Base-by-base conservation (phyloP, 2,329 filamentous ascomycete species). In the Trichoderma polysporum region DNA sequence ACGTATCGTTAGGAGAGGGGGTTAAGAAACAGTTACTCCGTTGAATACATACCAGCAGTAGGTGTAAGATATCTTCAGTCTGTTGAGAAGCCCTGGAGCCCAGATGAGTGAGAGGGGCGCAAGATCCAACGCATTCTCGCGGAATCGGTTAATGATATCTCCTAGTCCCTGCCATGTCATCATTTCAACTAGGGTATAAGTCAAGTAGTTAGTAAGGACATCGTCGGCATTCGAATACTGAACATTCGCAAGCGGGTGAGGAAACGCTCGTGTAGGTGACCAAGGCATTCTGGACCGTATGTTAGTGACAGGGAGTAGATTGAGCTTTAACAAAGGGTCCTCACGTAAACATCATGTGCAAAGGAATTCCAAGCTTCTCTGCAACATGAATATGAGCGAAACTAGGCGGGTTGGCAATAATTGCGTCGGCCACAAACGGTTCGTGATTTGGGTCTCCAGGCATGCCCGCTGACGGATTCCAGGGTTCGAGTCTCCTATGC, bases 101-200 rank as follows among this genome's bases (percentile, higher is more conserved):
- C 91, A 94, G 57, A 96, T 89, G 8, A 92, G 81, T 68, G 91
- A 93, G 49, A 97, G 84, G 0, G 90, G 86, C 52, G 95, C 91
- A 0, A 97, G 81, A 29, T 91, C 90, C 1, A 97, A 83, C 15
- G 86, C 86, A 67, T 89, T 88, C 70, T 90, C 88, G 61, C 94
- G 85, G 74, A 97, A 97, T 12, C 89, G 86, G 74, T 98, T 97
- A 75, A 97, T 94, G 6, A 97, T 83, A 77, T 97, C 94, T 41
- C 94, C 94, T 4, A 97, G 80, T 0, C 93, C 93, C 78, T 97
- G 93, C 93, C 93, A 97, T 12, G 93, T 94, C 84, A 97, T 88
- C 86, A 96, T 92, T 71, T 97, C 93, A 2, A 97, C 91, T 22
- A 97, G 81, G 0, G 90, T 88, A 73, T 97, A 97, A 0, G 90